Conservation (phyloP, 805 yeast genomes). For the Yamadazyma kitorensis region DNA sequence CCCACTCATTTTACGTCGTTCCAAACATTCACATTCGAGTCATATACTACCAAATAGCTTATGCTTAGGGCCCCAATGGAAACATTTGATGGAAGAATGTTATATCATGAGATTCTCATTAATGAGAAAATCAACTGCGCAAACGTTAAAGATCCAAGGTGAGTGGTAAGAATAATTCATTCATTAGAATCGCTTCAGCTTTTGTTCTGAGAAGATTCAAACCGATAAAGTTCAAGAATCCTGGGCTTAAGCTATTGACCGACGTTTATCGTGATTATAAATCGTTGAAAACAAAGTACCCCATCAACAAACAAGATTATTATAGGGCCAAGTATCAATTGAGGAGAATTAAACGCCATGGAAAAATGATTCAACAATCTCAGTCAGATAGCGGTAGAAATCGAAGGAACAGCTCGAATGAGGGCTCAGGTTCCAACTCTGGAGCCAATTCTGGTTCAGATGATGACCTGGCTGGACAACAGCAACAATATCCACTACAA, state of each 20-base stretch:
- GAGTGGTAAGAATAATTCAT: constrained; percentile 14
- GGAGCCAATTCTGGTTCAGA: not conserved
- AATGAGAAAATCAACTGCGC: no score
- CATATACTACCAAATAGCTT: no score
- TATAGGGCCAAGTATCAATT: constrained; percentile 7
- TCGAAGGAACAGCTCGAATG: not conserved
- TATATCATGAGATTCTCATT: no score
- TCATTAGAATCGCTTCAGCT: constrained; percentile 20
- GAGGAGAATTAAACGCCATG: constrained; percentile 16
- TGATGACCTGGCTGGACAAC: not conserved
- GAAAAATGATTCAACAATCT: constrained; percentile 12
- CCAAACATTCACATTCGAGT: no score
- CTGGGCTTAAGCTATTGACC: no score
- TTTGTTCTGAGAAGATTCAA: constrained; percentile 15
- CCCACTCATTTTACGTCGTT: no score
- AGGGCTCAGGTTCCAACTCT: constrained; percentile 1
- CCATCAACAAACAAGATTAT: constrained; percentile 12
- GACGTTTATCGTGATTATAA: no score
- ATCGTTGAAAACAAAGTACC: constrained; percentile 16
- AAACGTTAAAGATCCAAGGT: constrained; percentile 18
- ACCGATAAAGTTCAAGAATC: constrained; percentile 4
- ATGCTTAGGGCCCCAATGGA: no score
- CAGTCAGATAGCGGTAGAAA: no score
- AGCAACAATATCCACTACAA: not conserved
- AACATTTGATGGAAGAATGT: no score